Evolutionary conservation across 176 grass and related monocot genomes (phyloP).

Genomic region (Phoenix dactylifera): DNA sequence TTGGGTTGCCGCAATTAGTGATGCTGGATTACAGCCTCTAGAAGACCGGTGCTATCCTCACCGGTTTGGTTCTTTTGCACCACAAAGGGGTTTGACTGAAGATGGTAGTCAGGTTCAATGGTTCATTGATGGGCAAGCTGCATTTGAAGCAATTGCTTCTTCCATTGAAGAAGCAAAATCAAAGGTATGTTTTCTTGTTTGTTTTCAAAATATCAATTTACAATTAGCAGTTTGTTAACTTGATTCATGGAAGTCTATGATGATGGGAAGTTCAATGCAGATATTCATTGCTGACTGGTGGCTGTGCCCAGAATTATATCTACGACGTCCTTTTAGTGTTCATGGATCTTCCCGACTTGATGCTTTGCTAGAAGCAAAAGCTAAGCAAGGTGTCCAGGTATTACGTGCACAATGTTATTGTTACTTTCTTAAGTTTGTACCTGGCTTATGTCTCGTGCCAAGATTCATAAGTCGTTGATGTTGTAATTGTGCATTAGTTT

Average conservation of each 20-base stretch:
- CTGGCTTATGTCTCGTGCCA: too few relatives aligned
- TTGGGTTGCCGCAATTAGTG: constrained; percentile 69
- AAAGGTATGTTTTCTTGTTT: constrained; percentile 39
- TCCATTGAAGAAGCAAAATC: constrained; percentile 79
- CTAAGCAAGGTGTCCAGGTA: constrained; percentile 88
- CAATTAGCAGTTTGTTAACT: background rate
- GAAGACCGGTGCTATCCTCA: constrained; percentile 75
- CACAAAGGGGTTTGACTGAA: constrained; percentile 63
- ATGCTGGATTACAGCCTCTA: constrained; percentile 42
- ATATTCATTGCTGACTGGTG: constrained; percentile 94
- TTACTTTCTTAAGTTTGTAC: background rate
- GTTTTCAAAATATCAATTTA: background rate
- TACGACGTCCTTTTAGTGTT: constrained; percentile 53
- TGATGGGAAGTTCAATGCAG: constrained; percentile 37
- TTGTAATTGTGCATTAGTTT: too few relatives aligned
- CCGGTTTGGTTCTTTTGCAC: constrained; percentile 72
- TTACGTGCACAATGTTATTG: constrained; percentile 6
- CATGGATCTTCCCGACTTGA: constrained; percentile 65
- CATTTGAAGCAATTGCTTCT: constrained; percentile 72
- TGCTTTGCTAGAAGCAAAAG: constrained; percentile 54
- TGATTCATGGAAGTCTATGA: constrained; percentile 12
- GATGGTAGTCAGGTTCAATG: constrained; percentile 64
- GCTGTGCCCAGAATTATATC: constrained; percentile 83
- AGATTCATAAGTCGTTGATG: too few relatives aligned
- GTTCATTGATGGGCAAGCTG: constrained; percentile 75